A percentile compares a stretch with the other conserved stretches of the same genome.
These are phyloP conservation scores for Lipomyces oligophaga DNA, from an alignment of 805 yeast species.

Conservation along the genomic window DNA sequence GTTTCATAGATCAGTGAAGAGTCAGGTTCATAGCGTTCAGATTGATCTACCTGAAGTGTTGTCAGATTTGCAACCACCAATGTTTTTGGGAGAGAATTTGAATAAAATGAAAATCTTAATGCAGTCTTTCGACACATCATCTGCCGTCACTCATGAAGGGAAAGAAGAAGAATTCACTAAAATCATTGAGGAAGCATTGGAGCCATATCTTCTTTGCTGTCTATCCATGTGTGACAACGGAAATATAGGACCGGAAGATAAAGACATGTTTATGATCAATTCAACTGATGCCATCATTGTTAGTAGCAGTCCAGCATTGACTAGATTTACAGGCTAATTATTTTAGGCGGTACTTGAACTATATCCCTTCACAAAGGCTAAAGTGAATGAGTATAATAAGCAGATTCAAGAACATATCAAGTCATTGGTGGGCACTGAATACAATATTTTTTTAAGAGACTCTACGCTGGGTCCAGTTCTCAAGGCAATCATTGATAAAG, in stretches of 20 bases:
- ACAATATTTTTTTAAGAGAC: constrained; percentile 16
- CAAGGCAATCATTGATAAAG: constrained; percentile 9
- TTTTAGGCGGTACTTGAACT: constrained; percentile 11
- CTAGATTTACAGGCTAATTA: background rate
- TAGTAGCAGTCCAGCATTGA: constrained; percentile 25
- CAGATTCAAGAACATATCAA: background rate
- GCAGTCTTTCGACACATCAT: constrained; percentile 42
- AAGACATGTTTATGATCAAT: constrained; percentile 37
- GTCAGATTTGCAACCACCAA: constrained; percentile 72
- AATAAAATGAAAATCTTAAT: constrained; percentile 57
- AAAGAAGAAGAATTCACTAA: constrained; percentile 27
- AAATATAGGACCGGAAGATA: constrained; percentile 33
- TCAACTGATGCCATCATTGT: constrained; percentile 38
- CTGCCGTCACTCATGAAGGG: constrained; percentile 23
- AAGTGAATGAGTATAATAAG: constrained; percentile 12
- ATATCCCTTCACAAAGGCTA: constrained; percentile 24
- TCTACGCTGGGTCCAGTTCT: constrained; percentile 13
- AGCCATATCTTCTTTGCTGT: constrained; percentile 36
- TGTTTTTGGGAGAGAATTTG: constrained; percentile 70
- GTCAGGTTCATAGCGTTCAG: constrained; percentile 38
- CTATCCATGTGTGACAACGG: constrained; percentile 30
- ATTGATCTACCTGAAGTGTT: constrained; percentile 39
- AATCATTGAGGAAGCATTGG: constrained; percentile 36
- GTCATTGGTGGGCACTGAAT: constrained; percentile 7
- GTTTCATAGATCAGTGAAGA: constrained; percentile 42